Percentiles rank a stretch among this genome's conserved stretches.
Conservation (phyloP, 257 asterid genomes). For the Haberlea rhodopensis region DNA sequence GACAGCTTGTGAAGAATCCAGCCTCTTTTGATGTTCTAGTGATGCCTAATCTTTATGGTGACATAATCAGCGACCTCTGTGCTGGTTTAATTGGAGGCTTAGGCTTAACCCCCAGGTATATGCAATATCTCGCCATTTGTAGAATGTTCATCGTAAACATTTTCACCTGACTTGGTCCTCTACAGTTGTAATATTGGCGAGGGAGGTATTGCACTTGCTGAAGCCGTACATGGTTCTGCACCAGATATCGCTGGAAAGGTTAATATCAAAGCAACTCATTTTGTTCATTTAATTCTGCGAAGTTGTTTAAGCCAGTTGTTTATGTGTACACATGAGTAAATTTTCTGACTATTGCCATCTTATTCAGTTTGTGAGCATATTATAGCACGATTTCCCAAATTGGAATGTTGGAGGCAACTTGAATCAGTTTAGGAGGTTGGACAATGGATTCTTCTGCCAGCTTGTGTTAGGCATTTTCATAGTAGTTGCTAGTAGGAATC, state of each 20-base stretch:
- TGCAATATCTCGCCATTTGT: slow-evolving; percentile 1
- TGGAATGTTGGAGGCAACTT: not conserved
- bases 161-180: slow-evolving; percentile 13
- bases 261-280: slow-evolving; percentile 20
- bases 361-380: not conserved
- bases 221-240: slow-evolving; percentile 99
- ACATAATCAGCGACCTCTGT: slow-evolving; percentile 77
- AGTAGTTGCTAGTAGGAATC: not conserved
- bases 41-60: slow-evolving; percentile 62
- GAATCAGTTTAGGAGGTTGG: not conserved
- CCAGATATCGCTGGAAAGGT: slow-evolving; percentile 99
- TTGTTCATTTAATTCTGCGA: slow-evolving; percentile 3
- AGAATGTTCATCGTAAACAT: slow-evolving; percentile 9
- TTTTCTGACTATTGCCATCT: not conserved
- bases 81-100: slow-evolving; percentile 95
- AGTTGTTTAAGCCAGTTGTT: slow-evolving; percentile 4
- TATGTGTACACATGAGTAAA: not conserved
- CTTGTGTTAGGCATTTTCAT: too few relatives aligned
- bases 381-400: not conserved
- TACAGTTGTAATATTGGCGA: slow-evolving; percentile 88
- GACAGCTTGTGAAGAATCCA: slow-evolving; percentile 91
- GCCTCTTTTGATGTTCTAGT: slow-evolving; percentile 78
- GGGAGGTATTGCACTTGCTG: slow-evolving; percentile 98
- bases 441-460: too few relatives aligned
- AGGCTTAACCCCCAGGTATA: slow-evolving; percentile 92